Conservation (phyloP, 495 filamentous ascomycete genomes). For the Penicillium chermesinum region DNA sequence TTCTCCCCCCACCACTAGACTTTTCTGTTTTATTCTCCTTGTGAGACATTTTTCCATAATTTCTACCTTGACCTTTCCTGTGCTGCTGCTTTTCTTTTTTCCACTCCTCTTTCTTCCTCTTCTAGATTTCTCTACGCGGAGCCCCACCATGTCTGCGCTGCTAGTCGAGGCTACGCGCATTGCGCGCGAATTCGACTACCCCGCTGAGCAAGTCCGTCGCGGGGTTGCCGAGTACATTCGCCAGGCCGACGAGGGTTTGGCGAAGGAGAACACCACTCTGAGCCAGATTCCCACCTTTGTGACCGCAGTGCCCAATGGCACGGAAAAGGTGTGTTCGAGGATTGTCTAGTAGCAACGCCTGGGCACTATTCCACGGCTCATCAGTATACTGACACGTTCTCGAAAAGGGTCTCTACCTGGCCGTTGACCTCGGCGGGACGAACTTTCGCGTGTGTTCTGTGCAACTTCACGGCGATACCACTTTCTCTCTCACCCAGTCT, state of each 20-base stretch:
- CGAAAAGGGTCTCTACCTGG: conserved; percentile 80
- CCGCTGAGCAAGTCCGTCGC: conserved; percentile 68
- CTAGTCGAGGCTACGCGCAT: conserved; percentile 71
- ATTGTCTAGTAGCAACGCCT: no score
- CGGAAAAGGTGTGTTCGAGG: conserved; percentile 92
- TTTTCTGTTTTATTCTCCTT: not conserved
- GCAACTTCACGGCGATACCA: conserved; percentile 83
- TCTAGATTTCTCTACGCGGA: not conserved
- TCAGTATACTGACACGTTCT: not conserved
- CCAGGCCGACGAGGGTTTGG: conserved; percentile 82
- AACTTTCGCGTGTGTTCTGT: conserved; percentile 98
- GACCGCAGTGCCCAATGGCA: conserved; percentile 92
- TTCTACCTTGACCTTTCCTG: not conserved
- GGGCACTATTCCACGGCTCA: no score
- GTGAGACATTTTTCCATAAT: not conserved
- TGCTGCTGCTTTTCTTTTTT: not conserved
- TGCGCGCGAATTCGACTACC: conserved; percentile 81
- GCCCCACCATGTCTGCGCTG: conserved; percentile 45
- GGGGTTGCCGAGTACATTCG: conserved; percentile 78
- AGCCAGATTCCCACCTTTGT: conserved; percentile 97
- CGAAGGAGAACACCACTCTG: conserved; percentile 71
- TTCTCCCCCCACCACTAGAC: not conserved
- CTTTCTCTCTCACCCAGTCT: conserved; percentile 83
- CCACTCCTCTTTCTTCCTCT: not conserved
- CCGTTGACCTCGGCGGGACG: conserved; percentile 93